Percentiles rank a stretch among this genome's conserved stretches.
Conservation (phyloP, 495 filamentous ascomycete genomes). For the Daldinia caldariorum region DNA sequence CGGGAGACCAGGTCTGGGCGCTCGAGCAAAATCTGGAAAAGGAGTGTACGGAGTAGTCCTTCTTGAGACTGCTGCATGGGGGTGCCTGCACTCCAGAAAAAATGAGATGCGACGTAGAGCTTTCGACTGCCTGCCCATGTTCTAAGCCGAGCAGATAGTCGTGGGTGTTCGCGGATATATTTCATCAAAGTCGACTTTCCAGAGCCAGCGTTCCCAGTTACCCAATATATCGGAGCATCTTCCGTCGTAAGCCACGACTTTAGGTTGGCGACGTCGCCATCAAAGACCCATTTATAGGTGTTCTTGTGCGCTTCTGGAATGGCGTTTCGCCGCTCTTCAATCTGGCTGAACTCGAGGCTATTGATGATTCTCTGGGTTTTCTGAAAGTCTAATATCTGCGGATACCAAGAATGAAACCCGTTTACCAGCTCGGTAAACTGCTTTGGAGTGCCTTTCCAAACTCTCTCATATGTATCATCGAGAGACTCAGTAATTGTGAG, state of each 20-base stretch:
- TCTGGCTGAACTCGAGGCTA: slow-evolving; percentile 48
- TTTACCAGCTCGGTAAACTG: background rate
- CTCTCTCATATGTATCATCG: background rate
- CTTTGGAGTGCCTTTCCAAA: slow-evolving; percentile 1
- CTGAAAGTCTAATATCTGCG: slow-evolving; percentile 1
- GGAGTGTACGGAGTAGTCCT: slow-evolving; percentile 2
- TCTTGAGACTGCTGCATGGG: slow-evolving; percentile 12
- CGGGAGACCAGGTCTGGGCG: background rate
- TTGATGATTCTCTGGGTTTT: slow-evolving; percentile 62
- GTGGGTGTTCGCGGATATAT: background rate
- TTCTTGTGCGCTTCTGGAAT: background rate
- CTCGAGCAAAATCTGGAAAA: slow-evolving; percentile 7
- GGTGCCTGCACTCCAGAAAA: slow-evolving; percentile 5
- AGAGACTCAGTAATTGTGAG: background rate
- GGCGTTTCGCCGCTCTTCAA: slow-evolving; percentile 6
- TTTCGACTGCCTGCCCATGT: background rate
- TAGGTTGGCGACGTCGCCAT: slow-evolving; percentile 5
- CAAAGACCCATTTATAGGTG: slow-evolving; percentile 12
- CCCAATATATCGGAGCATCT: slow-evolving; percentile 9
- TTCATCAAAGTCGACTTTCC: slow-evolving; percentile 18
- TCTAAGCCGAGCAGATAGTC: background rate
- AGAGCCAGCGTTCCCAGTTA: slow-evolving; percentile 13
- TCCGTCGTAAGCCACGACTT: background rate
- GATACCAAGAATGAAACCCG: background rate
- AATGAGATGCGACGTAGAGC: background rate